Evolutionary conservation across 1,284 basidiomycete genomes (phyloP).

Genomic region (Tylopilus sp.): DNA sequence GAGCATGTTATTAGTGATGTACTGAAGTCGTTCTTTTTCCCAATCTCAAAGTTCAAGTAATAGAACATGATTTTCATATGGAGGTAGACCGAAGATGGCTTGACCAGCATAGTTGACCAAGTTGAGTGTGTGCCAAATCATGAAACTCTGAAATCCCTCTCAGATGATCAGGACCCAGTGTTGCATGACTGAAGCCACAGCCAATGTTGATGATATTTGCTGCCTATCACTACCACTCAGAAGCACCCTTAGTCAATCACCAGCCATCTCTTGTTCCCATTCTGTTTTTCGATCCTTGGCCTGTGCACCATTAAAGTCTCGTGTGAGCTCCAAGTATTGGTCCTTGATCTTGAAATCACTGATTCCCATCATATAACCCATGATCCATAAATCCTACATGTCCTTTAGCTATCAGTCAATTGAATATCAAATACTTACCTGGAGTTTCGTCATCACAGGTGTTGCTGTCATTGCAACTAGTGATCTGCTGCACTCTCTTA

Average conservation of each 20-base stretch:
- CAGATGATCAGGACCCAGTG: background rate
- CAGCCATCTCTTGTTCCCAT: background rate
- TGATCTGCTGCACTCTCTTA: background rate
- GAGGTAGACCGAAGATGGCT: background rate
- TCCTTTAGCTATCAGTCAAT: background rate
- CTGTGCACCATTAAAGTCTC: constrained; percentile 4
- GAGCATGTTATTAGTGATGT: background rate
- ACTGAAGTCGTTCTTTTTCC: background rate
- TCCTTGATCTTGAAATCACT: background rate
- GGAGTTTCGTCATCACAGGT: background rate
- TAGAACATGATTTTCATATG: background rate
- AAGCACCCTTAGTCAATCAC: background rate
- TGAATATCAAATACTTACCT: background rate
- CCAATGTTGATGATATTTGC: background rate
- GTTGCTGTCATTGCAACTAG: background rate
- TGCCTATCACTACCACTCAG: background rate
- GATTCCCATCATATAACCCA: background rate
- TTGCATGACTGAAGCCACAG: background rate
- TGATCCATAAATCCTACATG: background rate
- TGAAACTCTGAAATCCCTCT: accelerated
- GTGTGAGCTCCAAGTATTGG: background rate
- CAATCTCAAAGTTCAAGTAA: background rate
- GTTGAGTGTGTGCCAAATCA: background rate
- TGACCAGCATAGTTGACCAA: background rate
- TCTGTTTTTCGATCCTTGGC: constrained; percentile 9